phyloP scores from a whole-genome alignment of 345 rosid species.

The Litchi chinensis region DNA sequence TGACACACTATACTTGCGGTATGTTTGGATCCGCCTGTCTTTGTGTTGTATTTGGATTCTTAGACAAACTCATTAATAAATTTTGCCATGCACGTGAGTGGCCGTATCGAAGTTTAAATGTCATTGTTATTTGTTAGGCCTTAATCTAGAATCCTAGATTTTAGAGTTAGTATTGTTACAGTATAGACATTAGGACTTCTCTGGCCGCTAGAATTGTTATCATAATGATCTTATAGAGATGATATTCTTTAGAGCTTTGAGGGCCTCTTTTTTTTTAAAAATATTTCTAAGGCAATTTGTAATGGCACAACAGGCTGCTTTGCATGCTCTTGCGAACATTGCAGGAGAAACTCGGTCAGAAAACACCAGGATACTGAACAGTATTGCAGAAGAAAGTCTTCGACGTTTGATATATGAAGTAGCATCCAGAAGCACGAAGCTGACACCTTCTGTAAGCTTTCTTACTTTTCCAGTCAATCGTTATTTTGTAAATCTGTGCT shows the following conservation, averaged over 20 bases:
- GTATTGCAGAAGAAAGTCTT: slow-evolving; percentile 78
- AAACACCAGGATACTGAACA: slow-evolving; percentile 45
- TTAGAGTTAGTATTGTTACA: background rate
- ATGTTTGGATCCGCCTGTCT: background rate
- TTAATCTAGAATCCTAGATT: background rate
- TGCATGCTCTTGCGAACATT: slow-evolving; percentile 78
- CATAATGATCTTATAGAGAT: background rate
- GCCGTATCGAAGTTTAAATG: background rate
- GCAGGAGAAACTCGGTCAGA: slow-evolving; percentile 71
- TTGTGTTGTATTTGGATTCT: background rate
- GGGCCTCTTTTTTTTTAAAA: background rate
- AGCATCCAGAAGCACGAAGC: slow-evolving; percentile 75
- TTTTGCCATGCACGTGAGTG: background rate
- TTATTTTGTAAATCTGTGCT: slow-evolving; percentile 1
- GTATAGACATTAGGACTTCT: slow-evolving; percentile 3
- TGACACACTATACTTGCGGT: background rate
- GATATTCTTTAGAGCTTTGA: background rate
- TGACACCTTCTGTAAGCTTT: slow-evolving; percentile 75
- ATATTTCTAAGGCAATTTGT: slow-evolving; percentile 19
- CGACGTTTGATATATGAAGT: slow-evolving; percentile 64
- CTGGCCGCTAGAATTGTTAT: background rate
- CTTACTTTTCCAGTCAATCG: background rate
- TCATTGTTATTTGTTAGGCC: background rate
- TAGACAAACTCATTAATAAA: background rate
- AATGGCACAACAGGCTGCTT: slow-evolving; percentile 65